Base-by-base conservation (phyloP, 1,284 basidiomycete genomes). In the Boletus nobilissimus region DNA sequence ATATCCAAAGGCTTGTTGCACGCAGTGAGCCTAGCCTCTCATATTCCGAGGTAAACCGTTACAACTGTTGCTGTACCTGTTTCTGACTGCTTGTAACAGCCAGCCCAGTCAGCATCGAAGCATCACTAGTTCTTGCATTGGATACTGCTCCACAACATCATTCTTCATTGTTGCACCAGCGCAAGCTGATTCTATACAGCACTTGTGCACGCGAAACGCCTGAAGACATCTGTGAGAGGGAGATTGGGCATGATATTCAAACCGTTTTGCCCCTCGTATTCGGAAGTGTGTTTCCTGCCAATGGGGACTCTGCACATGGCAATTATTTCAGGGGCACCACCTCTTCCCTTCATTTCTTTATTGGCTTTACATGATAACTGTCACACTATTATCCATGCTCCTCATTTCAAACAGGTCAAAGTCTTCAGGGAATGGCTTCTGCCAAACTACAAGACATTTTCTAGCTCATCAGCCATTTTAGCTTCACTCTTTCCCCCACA, bases 1-100 rank as follows among this genome's bases (percentile, higher is more conserved):
- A 97, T 83, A 90, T 98, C 43, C 95, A 97, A 82, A 91, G 95
- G 39, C 89, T 98, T 36, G 93, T 97, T 74, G 95, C 96, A 3
- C 90, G 95, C 38, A 95, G 96, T 14, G 95, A 96, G 82, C 82
- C 85, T 1, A 93, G 92, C 13, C 84, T 95, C 67, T 89, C 89
- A 6, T 88, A 86, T 78, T 85, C 85, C n/a, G 89, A 92, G 84
- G 93, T 93, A 78, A 43, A 88, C 66, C 19, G 51, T 39, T 64
- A 29, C 39, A 36, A 24, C 1, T 19, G 32, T 2, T 29, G 10
- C n/a, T 63, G 40, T 74, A n/a, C 16, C 57, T 72, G 24, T 26
- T 38, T 64, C 40, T 78, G 62, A 79, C 68, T 3, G 32, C 34
- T 32, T 54, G 5, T 22, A 34, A 73, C n/a, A 86, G 83, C 75